These are phyloP conservation scores for Camillea tinctor DNA, from an alignment of 2,329 filamentous ascomycete species.

Conservation along the genomic window DNA sequence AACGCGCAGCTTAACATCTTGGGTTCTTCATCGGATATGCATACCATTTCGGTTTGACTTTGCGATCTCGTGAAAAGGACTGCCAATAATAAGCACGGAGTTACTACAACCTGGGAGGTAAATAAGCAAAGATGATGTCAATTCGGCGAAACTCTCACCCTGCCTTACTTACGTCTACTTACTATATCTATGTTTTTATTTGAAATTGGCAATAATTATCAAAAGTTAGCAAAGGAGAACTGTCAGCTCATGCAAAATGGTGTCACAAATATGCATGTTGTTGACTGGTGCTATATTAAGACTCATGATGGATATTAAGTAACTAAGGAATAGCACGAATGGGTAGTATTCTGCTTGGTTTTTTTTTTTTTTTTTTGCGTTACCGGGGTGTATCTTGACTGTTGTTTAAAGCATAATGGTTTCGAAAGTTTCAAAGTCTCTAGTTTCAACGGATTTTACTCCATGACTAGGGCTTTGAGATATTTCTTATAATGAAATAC, in stretches of 20 bases:
- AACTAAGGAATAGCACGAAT: too few species aligned
- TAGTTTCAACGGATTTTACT: not conserved
- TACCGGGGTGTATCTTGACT: not conserved
- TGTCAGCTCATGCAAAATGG: too few species aligned
- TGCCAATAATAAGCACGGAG: not conserved
- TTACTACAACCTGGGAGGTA: not conserved
- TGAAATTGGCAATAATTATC: not conserved
- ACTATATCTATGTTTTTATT: not conserved
- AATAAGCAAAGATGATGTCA: not conserved
- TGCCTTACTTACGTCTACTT: not conserved
- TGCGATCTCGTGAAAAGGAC: not conserved
- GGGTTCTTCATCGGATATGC: not conserved
- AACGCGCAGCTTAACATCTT: not conserved
- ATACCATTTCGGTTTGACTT: not conserved
- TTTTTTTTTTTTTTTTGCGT: not conserved
- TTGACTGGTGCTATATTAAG: too few species aligned
- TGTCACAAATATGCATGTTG: too few species aligned
- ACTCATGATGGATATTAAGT: too few species aligned
- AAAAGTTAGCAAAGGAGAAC: too few species aligned
- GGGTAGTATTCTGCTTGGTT: not conserved
- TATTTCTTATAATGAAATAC: not conserved
- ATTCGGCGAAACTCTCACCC: not conserved
- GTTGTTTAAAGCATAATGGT: not conserved
- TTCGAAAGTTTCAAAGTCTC: not conserved
- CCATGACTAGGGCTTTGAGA: not conserved